phyloP scores from a whole-genome alignment of 129 eudicot species.

The Oenanthe sinensis region DNA sequence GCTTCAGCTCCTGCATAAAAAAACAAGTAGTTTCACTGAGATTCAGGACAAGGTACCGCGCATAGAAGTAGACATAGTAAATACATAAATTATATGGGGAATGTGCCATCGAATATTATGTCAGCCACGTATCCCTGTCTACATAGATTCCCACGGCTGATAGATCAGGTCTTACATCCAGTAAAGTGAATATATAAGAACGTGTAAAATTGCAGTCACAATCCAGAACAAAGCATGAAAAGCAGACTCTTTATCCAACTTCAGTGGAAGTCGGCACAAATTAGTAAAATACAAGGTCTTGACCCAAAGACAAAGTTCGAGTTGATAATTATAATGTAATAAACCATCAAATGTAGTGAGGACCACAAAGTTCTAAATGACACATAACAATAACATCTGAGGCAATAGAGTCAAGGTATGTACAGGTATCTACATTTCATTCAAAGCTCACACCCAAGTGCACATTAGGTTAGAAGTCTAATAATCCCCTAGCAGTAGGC shows the following conservation, averaged over 20 bases:
- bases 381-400: not conserved
- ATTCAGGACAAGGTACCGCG: not conserved
- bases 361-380: not conserved
- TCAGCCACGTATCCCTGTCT: not conserved
- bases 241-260: not conserved
- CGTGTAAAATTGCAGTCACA: not conserved
- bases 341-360: not conserved
- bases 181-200: not conserved
- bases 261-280: not conserved
- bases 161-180: not conserved
- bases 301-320: not conserved
- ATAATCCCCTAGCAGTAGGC: not conserved
- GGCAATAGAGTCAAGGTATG: too few relatives aligned
- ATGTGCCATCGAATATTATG: conserved; percentile 1
- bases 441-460: not conserved
- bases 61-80: not conserved
- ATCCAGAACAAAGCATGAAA: not conserved
- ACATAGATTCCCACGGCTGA: not conserved
- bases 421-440: not conserved
- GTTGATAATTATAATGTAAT: not conserved
- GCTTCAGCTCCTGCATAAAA: conserved; percentile 72
- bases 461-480: not conserved
- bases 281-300: not conserved
- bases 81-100: not conserved
- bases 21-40: conserved; percentile 1